Percentiles rank a stretch among this genome's conserved stretches.
These are phyloP conservation scores for Elsinoe arachidis DNA, from an alignment of 2,329 filamentous ascomycete genomes.

Conservation along the genomic window DNA sequence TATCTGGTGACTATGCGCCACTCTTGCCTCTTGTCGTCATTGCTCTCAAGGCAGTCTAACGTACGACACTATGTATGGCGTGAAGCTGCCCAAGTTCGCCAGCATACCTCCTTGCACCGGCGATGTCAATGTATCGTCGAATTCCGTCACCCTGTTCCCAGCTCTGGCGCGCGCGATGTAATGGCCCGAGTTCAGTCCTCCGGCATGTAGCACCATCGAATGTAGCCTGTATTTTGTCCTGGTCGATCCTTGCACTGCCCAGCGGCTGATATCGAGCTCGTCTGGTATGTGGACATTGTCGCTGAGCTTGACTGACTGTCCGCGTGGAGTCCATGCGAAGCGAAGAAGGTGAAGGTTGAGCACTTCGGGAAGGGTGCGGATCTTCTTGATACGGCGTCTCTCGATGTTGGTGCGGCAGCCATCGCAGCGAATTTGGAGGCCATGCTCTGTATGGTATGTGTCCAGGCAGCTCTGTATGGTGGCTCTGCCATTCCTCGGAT, in stretches of 20 bases:
- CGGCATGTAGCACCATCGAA: slow-evolving; percentile 18
- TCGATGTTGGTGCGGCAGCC: slow-evolving; percentile 14
- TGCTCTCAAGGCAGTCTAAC: slow-evolving; percentile 14
- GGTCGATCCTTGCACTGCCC: background rate
- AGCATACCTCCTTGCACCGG: slow-evolving; percentile 5
- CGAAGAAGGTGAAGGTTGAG: slow-evolving; percentile 18
- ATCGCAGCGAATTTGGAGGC: slow-evolving; percentile 17
- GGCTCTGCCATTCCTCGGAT: background rate
- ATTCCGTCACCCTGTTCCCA: slow-evolving; percentile 13
- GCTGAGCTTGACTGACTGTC: slow-evolving; percentile 11
- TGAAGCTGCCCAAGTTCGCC: slow-evolving; percentile 12
- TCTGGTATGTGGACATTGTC: slow-evolving; percentile 14
- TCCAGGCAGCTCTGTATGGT: slow-evolving; percentile 15
- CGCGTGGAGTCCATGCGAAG: slow-evolving; percentile 10
- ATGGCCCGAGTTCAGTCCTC: slow-evolving; percentile 16
- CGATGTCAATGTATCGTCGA: slow-evolving; percentile 14
- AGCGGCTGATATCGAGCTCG: slow-evolving; percentile 14
- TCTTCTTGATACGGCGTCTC: slow-evolving; percentile 6
- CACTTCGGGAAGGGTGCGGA: slow-evolving; percentile 17
- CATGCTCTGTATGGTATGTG: slow-evolving; percentile 12
- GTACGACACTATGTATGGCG: slow-evolving; percentile 18
- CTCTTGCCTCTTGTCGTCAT: background rate
- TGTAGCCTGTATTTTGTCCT: slow-evolving; percentile 17
- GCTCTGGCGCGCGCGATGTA: slow-evolving; percentile 23
- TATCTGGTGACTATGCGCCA: background rate